Evolutionary conservation across 2,329 filamentous ascomycete genomes (phyloP).

Genomic region (Fusarium setosum): DNA sequence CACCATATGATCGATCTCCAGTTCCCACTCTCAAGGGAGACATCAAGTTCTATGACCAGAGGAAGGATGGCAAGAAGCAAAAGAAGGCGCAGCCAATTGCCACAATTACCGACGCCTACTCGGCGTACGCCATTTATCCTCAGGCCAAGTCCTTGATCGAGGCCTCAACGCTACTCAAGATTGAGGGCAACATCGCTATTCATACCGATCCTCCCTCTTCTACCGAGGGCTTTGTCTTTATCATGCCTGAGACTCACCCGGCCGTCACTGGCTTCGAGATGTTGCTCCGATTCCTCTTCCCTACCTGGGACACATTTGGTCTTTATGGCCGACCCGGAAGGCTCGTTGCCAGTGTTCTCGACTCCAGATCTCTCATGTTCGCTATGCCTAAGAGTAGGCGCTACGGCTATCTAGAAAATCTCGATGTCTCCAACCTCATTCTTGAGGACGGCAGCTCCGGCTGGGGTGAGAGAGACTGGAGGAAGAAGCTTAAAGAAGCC

Average conservation of each 20-base stretch:
- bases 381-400: constrained; percentile 90
- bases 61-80: constrained; percentile 80
- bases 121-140: constrained; percentile 95
- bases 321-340: constrained; percentile 91
- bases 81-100: constrained; percentile 94
- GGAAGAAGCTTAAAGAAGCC: constrained; percentile 86
- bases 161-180: constrained; percentile 91
- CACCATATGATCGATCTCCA: constrained; percentile 81
- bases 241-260: constrained; percentile 96
- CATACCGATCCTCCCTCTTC: constrained; percentile 82
- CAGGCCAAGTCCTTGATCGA: constrained; percentile 95
- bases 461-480: constrained; percentile 92
- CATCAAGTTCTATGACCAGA: constrained; percentile 94
- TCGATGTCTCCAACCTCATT: constrained; percentile 86
- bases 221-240: constrained; percentile 94
- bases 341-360: constrained; percentile 87
- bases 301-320: constrained; percentile 91
- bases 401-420: constrained; percentile 90
- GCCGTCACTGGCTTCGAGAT: constrained; percentile 95
- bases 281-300: constrained; percentile 92
- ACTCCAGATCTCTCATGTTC: constrained; percentile 95
- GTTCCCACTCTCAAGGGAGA: constrained; percentile 80
- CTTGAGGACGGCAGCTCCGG: constrained; percentile 78
- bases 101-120: constrained; percentile 89
- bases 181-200: constrained; percentile 91